These are phyloP conservation scores for Sphaerulina musiva DNA, from an alignment of 2,329 filamentous ascomycete genomes.

Conservation along the genomic window DNA sequence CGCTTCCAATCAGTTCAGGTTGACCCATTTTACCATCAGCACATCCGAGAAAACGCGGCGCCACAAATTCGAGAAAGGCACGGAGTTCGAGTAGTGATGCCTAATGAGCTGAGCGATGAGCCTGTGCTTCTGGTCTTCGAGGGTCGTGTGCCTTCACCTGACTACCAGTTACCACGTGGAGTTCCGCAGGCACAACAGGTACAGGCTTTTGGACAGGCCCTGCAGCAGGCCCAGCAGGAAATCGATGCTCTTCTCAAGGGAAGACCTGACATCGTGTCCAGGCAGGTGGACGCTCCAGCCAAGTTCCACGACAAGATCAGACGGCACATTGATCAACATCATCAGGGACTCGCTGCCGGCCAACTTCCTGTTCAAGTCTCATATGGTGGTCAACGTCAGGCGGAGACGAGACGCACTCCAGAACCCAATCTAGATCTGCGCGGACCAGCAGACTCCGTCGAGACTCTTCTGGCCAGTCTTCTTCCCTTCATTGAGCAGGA, in stretches of 20 bases:
- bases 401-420: slow-evolving; percentile 42
- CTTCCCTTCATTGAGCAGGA: slow-evolving; percentile 76
- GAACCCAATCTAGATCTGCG: slow-evolving; percentile 57
- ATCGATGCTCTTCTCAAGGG: slow-evolving; percentile 49
- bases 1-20: slow-evolving; percentile 61
- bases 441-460: slow-evolving; percentile 67
- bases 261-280: slow-evolving; percentile 50
- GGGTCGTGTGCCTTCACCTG: slow-evolving; percentile 49
- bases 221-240: slow-evolving; percentile 54
- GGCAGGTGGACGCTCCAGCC: slow-evolving; percentile 48
- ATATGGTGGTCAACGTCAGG: slow-evolving; percentile 42
- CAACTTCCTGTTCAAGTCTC: slow-evolving; percentile 53
- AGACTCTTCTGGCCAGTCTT: slow-evolving; percentile 66
- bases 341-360: slow-evolving; percentile 43
- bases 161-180: slow-evolving; percentile 51
- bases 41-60: slow-evolving; percentile 59
- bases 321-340: slow-evolving; percentile 53
- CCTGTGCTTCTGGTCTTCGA: slow-evolving; percentile 69
- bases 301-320: slow-evolving; percentile 61
- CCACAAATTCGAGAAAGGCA: slow-evolving; percentile 59
- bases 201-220: slow-evolving; percentile 50
- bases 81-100: slow-evolving; percentile 68
- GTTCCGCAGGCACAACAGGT: slow-evolving; percentile 51
- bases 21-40: slow-evolving; percentile 72
- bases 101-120: slow-evolving; percentile 50